phyloP scores from a whole-genome alignment of 257 asterid species.

The Primulina huaijiensis region DNA sequence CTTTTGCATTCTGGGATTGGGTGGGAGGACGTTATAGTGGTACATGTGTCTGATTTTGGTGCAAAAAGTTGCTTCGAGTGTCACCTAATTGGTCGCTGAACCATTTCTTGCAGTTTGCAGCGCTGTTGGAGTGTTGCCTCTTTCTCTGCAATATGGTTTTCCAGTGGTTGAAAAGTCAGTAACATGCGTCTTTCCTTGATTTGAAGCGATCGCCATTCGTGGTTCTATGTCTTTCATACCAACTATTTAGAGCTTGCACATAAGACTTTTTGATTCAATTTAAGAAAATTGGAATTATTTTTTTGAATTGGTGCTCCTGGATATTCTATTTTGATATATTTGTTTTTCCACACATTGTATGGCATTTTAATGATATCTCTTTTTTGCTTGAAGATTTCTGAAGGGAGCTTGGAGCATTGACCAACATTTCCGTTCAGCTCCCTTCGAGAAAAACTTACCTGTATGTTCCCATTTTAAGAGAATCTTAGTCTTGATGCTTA shows the following conservation, averaged over 20 bases:
- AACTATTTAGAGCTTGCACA: constrained; percentile 18
- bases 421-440: constrained; percentile 78
- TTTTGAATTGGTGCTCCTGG: constrained; percentile 10
- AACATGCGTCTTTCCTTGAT: constrained; percentile 29
- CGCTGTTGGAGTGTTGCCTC: constrained; percentile 97
- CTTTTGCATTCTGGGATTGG: constrained; percentile 99
- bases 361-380: constrained; percentile 24
- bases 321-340: neutral
- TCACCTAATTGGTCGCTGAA: constrained; percentile 30
- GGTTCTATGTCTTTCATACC: constrained; percentile 5
- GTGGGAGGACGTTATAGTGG: constrained; percentile 99
- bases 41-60: constrained; percentile 34
- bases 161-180: constrained; percentile 72
- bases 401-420: constrained; percentile 95
- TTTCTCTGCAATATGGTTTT: constrained; percentile 96
- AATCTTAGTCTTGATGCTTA: constrained; percentile 21
- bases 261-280: neutral
- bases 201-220: constrained; percentile 13
- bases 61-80: constrained; percentile 19
- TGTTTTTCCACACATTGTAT: constrained; percentile 22
- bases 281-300: constrained; percentile 1
- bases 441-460: constrained; percentile 80
- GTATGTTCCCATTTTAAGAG: constrained; percentile 44
- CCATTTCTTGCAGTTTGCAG: constrained; percentile 84
- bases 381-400: constrained; percentile 60